Base-by-base conservation (phyloP, 2,329 filamentous ascomycete species). In the Rutstroemia sp. region DNA sequence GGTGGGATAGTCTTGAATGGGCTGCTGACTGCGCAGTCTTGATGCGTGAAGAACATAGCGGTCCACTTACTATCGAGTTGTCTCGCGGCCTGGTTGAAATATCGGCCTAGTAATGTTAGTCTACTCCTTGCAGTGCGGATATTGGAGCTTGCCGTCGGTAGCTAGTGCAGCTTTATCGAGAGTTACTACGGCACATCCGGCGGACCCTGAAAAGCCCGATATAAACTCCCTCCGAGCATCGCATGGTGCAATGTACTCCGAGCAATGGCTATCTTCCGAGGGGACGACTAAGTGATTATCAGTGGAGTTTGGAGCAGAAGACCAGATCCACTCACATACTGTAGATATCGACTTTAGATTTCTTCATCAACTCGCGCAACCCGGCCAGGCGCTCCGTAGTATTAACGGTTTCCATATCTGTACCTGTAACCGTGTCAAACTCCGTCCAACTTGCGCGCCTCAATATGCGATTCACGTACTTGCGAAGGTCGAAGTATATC, bases 201-300 rank as follows among this genome's bases (percentile, higher is more conserved):
- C 92, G 9, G 94, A 99, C 55, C 94, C 94, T 57, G 89, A 90
- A 73, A 99, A 99, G 25, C 94, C 92, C 59, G 85, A 92, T 65
- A 99, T 95, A 68, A 86, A 96, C 69, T 86, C 89, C 77, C 94
- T 86, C 64, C 94, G 85, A 59, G 82, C 92, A 76, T 99, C 94
- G 70, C 90, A 96, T n/a, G 87, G 85, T 51, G 94, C 94, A 71
- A 96, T 96, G 73, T 99, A 99, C 75, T 99, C 94, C 64, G 92
- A 97, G 64, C 92, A 89, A 71, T 99, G 94, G 69, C 89, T 92
- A 71, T 99, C 94, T 80, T 97, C 94, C 37, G 92, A 96, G 0
- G 94, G 94, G 6, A 97, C 82, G 69, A 99, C 92, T 97, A 70
- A 50, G 54, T 79, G 74, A 38, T 14, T 2, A 66, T 61, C 57